Percentiles rank a stretch among this genome's conserved stretches.
Evolutionary conservation across 331 rosid genomes (phyloP).

Genomic region (Quercus tomentella): DNA sequence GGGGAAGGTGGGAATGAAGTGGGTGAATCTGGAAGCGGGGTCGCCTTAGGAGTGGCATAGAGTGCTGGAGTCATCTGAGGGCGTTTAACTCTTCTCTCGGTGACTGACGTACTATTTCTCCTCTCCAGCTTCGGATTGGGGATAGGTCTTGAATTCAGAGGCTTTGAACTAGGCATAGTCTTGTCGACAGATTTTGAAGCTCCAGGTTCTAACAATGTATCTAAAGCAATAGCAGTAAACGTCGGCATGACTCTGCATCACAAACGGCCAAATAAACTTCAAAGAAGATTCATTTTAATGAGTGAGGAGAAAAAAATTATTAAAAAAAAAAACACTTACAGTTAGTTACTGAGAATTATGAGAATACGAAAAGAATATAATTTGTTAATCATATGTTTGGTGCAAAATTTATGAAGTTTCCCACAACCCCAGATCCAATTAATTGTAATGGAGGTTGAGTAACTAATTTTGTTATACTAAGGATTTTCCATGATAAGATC

Average conservation of each 20-base stretch:
- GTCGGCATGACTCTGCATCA: conserved; percentile 76
- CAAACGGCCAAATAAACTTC: conserved; percentile 14
- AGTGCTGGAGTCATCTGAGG: conserved; percentile 79
- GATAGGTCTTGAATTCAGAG: conserved; percentile 31
- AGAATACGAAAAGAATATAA: background rate
- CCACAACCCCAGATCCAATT: background rate
- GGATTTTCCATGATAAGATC: background rate
- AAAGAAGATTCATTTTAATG: background rate
- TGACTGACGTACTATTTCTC: conserved; percentile 38
- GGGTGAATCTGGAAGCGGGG: conserved; percentile 75
- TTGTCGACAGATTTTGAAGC: conserved; percentile 62
- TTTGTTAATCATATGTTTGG: background rate
- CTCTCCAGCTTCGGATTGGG: conserved; percentile 50
- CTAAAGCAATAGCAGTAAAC: conserved; percentile 76
- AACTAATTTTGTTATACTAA: background rate
- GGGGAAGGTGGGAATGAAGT: conserved; percentile 91
- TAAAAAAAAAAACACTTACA: background rate
- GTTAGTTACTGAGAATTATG: background rate
- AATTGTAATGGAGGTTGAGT: background rate
- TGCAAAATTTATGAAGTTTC: background rate
- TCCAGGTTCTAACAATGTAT: conserved; percentile 82
- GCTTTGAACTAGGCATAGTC: conserved; percentile 51
- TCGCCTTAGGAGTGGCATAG: conserved; percentile 81
- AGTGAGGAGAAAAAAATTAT: background rate
- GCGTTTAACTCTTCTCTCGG: conserved; percentile 44